phyloP scores from a whole-genome alignment of 306 rosid genomes.

The Argentina anserina region DNA sequence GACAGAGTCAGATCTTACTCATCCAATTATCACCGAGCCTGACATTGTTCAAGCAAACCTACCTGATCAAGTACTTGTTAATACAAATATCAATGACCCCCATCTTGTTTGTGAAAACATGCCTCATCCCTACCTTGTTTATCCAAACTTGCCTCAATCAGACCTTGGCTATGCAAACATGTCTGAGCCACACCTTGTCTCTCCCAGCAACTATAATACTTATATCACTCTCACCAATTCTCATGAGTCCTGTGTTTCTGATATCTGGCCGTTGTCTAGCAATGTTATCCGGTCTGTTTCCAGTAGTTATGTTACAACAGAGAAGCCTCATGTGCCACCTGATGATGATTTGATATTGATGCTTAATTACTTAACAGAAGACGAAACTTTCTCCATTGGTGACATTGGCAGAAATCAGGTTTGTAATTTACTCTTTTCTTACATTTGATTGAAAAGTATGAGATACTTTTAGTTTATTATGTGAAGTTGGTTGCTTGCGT shows the following conservation, averaged over 20 bases:
- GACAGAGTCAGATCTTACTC: neutral
- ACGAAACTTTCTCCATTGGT: neutral
- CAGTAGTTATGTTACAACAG: neutral
- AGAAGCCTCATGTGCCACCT: neutral
- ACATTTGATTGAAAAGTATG: neutral
- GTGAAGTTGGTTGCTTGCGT: neutral
- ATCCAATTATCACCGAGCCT: neutral
- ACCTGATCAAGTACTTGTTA: neutral
- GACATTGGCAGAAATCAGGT: constrained; percentile 9
- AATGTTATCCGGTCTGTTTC: neutral
- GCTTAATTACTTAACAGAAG: constrained; percentile 8
- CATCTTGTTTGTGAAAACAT: neutral
- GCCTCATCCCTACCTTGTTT: neutral
- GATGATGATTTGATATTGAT: constrained; percentile 2
- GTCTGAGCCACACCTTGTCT: neutral
- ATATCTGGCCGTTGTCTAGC: neutral
- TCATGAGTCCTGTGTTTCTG: neutral
- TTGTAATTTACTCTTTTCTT: neutral
- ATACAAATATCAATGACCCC: neutral
- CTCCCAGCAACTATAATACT: neutral
- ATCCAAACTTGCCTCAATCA: neutral
- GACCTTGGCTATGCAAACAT: neutral
- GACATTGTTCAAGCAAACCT: neutral
- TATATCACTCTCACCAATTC: neutral
- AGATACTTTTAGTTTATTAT: neutral